Base-by-base conservation (phyloP, 75 land plant genomes). In the Cupressus sempervirens region DNA sequence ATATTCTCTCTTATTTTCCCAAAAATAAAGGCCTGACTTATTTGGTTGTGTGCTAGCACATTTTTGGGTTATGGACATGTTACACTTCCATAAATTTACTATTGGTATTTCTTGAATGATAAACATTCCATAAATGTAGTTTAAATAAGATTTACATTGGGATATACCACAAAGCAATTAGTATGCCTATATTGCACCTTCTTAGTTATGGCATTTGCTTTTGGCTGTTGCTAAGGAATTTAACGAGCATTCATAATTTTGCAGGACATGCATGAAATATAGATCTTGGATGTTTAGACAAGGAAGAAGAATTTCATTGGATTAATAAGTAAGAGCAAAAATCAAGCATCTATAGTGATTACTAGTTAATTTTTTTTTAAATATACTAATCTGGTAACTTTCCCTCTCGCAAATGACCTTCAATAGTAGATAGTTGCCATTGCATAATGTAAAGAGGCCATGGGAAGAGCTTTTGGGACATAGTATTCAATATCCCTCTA, bases 51-150 rank as follows among this genome's bases (percentile, higher is more conserved):
- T 95, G 74, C 87, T 98, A 76, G 99, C 99, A 56, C 99, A 96
- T 91, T 98, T 98, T 85, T 98, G 99, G 84, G 98, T 98, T 0
- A 96, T 98, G 99, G 99, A 98, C 88, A 98, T 98, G 99, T 88
- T 98, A 34, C 89, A 96, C 12, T 98, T 96, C 80, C 99, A 98
- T 89, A 98, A 98, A 79, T 98, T 98, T 80, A 98, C 99, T 12
- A 95, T 98, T 84, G 99, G 99, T 97, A 85, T 87, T 3, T 30
- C 32, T 30, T 30, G 35, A 72, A 72, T 12, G 73, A 72, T 14
- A 72, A 30, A 1, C 15, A 72, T 32, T 72, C 15, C 35, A 29
- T n/a, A 68, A 9, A 68, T 68, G 34, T 41, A 15, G 29, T 35
- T 3, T n/a, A n/a, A n/a, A n/a, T n/a, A n/a, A n/a, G n/a, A n/a